Base-by-base conservation (phyloP, 768 basidiomycete species). In the Cystofilobasidium ferigula region DNA sequence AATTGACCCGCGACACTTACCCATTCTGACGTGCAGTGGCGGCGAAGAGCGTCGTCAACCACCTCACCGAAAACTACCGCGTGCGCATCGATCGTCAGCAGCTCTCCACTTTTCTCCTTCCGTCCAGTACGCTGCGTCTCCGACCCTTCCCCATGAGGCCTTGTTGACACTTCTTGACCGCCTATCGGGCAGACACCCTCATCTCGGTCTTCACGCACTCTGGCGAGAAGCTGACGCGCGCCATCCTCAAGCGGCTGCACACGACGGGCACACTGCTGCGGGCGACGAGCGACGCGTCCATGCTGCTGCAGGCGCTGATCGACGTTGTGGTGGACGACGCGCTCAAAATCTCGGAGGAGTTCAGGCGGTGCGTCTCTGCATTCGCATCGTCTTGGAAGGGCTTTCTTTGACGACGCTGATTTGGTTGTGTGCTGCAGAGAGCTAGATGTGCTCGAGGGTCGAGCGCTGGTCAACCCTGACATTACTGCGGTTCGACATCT, bases 201-300 rank as follows among this genome's bases (percentile, higher is more conserved):
- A 67, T 67, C 42, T 67, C 65, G 16, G 28, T 67, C 24, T 67
- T 61, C 48, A 61, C 65, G 6, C 45, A 62, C 58, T 60, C 58
- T 9, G 58, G 58, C n/a, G 58, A 40, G 22, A n/a, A 14, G 13
- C 38, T 60, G 13, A 60, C 38, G 20, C 26, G 58, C 1, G 38
- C 58, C 43, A 60, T 60, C 40, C 1, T 60, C 34, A 43, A 43
- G 53, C 53, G 65, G 9, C 51, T 67, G 14, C 34, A 67, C n/a
- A 67, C 65, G 28, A 38, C 65, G 22, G 65, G 60, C 4, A 67
- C 65, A 3, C 4, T 67, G 1, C 59, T 67, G 7, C 48, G 65
- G 6, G 56, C 60, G 24, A 67, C 65, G 26, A 59, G 54, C 28
- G 65, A 67, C n/a, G 53, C 47, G 40, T 61, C 59, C 12, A 67